Evolutionary conservation across 805 yeast species (phyloP).

Genomic region (Cyberlindnera suaveolens): DNA sequence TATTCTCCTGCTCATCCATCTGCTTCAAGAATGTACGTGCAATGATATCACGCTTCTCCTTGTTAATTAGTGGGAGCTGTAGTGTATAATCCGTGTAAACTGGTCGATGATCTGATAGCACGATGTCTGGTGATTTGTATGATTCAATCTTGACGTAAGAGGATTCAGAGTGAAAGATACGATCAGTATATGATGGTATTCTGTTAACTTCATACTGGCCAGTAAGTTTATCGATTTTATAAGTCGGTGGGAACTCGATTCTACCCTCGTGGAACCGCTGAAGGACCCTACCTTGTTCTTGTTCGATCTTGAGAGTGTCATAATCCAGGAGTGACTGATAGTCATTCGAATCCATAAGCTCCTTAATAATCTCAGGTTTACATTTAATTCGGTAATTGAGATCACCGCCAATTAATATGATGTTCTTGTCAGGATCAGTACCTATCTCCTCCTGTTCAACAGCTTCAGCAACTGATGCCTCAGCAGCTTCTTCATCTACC

Average conservation of each 20-base stretch:
- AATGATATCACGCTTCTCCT: conserved; percentile 27
- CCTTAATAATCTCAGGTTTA: conserved; percentile 24
- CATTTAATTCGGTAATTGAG: conserved; percentile 42
- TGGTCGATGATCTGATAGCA: conserved; percentile 51
- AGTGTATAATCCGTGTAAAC: conserved; percentile 35
- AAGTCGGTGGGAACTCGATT: conserved; percentile 49
- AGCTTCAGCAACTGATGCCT: not conserved
- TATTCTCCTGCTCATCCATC: conserved; percentile 35
- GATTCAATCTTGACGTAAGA: conserved; percentile 24
- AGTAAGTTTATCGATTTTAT: conserved; percentile 30
- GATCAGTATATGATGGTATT: conserved; percentile 55
- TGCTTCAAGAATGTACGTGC: conserved; percentile 33
- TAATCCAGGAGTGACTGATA: conserved; percentile 31
- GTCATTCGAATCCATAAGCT: conserved; percentile 29
- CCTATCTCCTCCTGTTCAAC: conserved; percentile 1
- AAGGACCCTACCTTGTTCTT: conserved; percentile 29
- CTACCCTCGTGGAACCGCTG: conserved; percentile 41
- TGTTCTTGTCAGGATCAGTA: conserved; percentile 11
- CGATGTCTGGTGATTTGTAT: conserved; percentile 19
- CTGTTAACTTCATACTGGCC: conserved; percentile 28
- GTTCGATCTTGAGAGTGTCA: conserved; percentile 38
- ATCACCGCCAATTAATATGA: conserved; percentile 44
- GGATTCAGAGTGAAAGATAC: conserved; percentile 37
- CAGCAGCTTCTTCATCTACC: conserved; percentile 4
- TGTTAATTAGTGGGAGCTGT: conserved; percentile 31